Conservation (phyloP, 2,329 filamentous ascomycete species). For the Ophiostoma triangulosporum region DNA sequence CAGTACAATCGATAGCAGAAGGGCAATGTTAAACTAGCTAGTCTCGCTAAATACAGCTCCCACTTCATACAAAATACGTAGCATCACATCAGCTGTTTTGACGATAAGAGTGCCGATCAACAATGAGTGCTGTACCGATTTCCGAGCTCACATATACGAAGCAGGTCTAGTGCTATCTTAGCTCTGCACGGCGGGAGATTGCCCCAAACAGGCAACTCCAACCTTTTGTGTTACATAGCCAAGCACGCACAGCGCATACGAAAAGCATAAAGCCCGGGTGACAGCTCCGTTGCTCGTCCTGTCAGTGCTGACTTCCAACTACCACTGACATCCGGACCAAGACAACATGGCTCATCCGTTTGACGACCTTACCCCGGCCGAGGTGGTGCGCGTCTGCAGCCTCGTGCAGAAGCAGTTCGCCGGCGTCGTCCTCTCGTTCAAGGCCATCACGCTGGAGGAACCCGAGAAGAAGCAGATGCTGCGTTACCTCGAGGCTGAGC, state of each 20-base stretch:
- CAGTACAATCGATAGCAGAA: too few species aligned
- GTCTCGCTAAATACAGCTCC: too few species aligned
- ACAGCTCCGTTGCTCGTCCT: background rate
- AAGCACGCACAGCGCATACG: background rate
- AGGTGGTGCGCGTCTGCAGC: background rate
- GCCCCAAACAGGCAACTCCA: background rate
- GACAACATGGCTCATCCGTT: background rate
- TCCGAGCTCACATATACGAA: background rate
- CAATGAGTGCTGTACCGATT: too few species aligned
- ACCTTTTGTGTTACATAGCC: background rate
- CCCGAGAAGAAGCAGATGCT: slow-evolving; percentile 38
- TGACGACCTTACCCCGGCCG: background rate
- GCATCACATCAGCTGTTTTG: too few species aligned
- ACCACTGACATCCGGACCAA: background rate
- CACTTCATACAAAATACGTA: too few species aligned
- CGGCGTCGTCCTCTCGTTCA: slow-evolving; percentile 45
- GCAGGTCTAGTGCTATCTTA: background rate
- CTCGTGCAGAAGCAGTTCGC: slow-evolving; percentile 11
- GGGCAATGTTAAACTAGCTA: too few species aligned
- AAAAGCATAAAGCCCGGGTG: background rate
- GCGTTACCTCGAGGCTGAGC: slow-evolving; percentile 31
- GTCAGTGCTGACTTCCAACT: too few species aligned
- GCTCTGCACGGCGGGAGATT: background rate
- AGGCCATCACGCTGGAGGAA: slow-evolving; percentile 45
- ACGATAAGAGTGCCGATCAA: too few species aligned